phyloP scores from a whole-genome alignment of 1,139 yeast genomes.

The Yarrowia galli region DNA sequence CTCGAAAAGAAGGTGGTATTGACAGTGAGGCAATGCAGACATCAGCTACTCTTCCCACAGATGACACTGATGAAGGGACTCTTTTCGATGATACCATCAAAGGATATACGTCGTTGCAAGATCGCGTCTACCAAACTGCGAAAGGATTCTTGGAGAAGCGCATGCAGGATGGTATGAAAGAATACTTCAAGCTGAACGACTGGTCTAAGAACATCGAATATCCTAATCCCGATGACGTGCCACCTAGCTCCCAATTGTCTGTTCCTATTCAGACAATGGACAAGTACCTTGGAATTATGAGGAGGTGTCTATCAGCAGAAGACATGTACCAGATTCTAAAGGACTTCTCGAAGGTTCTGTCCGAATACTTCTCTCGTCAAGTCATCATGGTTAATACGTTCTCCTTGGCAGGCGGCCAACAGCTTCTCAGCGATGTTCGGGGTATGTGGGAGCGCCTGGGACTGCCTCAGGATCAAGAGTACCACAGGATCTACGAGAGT shows the following conservation, averaged over 20 bases:
- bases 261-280: conserved; percentile 53
- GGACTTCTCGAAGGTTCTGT: conserved; percentile 57
- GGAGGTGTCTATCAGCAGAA: conserved; percentile 49
- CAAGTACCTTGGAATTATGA: conserved; percentile 53
- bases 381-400: conserved; percentile 72
- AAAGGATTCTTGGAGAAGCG: conserved; percentile 60
- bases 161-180: conserved; percentile 59
- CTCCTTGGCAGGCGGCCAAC: conserved; percentile 61
- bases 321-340: conserved; percentile 46
- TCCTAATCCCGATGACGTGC: conserved; percentile 42
- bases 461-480: conserved; percentile 46
- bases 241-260: conserved; percentile 52
- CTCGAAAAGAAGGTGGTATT: conserved; percentile 5
- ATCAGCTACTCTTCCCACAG: conserved; percentile 43
- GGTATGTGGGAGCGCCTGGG: conserved; percentile 53
- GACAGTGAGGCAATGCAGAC: conserved; percentile 38
- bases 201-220: conserved; percentile 43
- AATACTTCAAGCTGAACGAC: conserved; percentile 56
- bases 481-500: conserved; percentile 6
- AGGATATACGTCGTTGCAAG: conserved; percentile 57
- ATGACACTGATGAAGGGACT: conserved; percentile 53
- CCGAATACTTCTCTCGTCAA: conserved; percentile 62
- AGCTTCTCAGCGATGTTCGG: conserved; percentile 62
- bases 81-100: conserved; percentile 62
- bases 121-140: conserved; percentile 54